phyloP scores from a whole-genome alignment of 2,329 filamentous ascomycete species.

The Colletotrichum euphorbiae region DNA sequence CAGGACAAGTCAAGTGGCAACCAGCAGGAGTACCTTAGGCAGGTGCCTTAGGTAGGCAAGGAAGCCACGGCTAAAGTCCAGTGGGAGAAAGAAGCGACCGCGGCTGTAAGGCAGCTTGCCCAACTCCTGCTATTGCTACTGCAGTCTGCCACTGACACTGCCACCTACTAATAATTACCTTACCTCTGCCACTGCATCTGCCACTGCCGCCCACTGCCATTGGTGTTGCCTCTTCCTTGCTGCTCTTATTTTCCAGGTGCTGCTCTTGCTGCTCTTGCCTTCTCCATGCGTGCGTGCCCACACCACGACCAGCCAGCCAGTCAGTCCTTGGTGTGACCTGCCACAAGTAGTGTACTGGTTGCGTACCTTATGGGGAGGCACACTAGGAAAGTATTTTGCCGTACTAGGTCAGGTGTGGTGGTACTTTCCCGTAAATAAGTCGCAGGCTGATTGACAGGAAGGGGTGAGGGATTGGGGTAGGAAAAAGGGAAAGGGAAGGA shows the following conservation, averaged over 20 bases:
- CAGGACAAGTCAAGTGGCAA: too few species aligned
- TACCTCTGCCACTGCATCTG: too few species aligned
- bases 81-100: too few species aligned
- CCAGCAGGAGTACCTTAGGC: not conserved
- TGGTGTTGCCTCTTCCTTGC: not conserved
- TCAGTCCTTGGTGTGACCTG: too few species aligned
- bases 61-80: too few species aligned
- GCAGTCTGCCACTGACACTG: not conserved
- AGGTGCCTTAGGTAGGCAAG: too few species aligned
- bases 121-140: not conserved
- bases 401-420: conserved; percentile 27
- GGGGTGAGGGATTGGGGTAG: not conserved
- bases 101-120: too few species aligned
- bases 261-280: too few species aligned
- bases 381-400: conserved; percentile 13
- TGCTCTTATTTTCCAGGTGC: too few species aligned
- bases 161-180: too few species aligned
- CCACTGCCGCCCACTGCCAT: not conserved
- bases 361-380: not conserved
- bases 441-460: conserved; percentile 14
- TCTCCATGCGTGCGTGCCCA: too few species aligned
- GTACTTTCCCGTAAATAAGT: conserved; percentile 22
- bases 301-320: too few species aligned
- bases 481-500: conserved; percentile 5
- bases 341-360: not conserved